Percentiles rank a stretch among this genome's conserved stretches.
Conservation (phyloP, 176 grass and related monocot genomes). For the Cocos nucifera region DNA sequence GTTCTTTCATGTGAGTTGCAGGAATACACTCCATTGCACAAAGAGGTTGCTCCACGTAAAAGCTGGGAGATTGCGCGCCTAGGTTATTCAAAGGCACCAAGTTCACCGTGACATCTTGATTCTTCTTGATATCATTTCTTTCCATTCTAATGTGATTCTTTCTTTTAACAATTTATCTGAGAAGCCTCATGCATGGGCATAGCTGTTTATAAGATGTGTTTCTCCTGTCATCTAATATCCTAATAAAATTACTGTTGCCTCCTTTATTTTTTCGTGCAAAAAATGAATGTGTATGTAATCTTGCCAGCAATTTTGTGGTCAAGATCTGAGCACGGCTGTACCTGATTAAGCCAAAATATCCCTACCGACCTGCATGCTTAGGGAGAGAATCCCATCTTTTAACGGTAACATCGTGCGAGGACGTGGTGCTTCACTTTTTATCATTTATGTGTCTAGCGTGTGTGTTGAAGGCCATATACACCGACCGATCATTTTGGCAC, state of each 20-base stretch:
- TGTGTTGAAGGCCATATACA: no score
- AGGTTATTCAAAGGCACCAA: conserved; percentile 45
- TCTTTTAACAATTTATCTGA: conserved; percentile 5
- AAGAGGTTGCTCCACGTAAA: conserved; percentile 53
- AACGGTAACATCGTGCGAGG: no score
- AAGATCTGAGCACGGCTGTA: no score
- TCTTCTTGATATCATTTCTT: neutral
- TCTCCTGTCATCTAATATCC: conserved; percentile 14
- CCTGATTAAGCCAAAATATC: no score
- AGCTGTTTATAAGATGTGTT: conserved; percentile 11
- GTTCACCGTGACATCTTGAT: conserved; percentile 24
- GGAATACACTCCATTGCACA: conserved; percentile 69
- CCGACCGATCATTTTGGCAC: no score
- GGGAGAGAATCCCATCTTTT: no score
- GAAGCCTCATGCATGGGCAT: conserved; percentile 14
- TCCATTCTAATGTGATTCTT: neutral
- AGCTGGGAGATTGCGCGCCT: conserved; percentile 80
- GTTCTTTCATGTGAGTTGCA: conserved; percentile 26
- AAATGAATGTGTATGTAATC: conserved; percentile 1
- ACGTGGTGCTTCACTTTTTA: no score
- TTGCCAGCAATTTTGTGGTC: neutral
- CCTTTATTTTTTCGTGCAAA: neutral
- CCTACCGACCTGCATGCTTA: no score
- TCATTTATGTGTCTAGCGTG: no score
- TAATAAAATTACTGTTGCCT: conserved; percentile 8